Percentiles rank a stretch among this genome's conserved stretches.
Conservation (phyloP, 805 yeast species). For the Cyberlindnera petersonii region DNA sequence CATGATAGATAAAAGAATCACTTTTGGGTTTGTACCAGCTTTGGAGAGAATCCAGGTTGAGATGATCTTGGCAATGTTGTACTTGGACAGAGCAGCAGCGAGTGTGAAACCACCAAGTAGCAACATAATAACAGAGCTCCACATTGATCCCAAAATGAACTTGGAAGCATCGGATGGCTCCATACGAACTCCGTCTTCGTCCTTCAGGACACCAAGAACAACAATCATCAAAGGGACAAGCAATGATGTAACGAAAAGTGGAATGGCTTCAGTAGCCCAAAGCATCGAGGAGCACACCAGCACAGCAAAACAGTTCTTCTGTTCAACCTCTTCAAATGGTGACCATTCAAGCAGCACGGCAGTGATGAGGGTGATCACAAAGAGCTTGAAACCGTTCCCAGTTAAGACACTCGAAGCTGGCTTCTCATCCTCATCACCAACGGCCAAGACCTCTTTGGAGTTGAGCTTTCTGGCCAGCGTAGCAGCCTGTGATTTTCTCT, state of each 20-base stretch:
- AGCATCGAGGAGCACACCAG: conserved; percentile 75
- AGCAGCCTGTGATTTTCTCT: conserved; percentile 81
- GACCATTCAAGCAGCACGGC: conserved; percentile 40
- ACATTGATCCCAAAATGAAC: conserved; percentile 81
- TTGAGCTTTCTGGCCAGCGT: conserved; percentile 33
- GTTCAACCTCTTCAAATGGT: conserved; percentile 53
- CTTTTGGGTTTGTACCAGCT: conserved; percentile 84
- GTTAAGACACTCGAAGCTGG: conserved; percentile 22
- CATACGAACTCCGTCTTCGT: conserved; percentile 49
- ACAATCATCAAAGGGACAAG: conserved; percentile 81
- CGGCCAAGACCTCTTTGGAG: conserved; percentile 20
- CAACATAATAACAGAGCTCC: conserved; percentile 91
- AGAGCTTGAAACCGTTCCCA: conserved; percentile 41
- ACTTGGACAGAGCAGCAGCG: conserved; percentile 92
- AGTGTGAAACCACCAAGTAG: conserved; percentile 90
- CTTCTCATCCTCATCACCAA: conserved; percentile 29
- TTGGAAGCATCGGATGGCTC: conserved; percentile 66
- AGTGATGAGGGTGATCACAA: conserved; percentile 47
- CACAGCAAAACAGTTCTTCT: conserved; percentile 81
- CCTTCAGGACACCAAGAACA: conserved; percentile 61
- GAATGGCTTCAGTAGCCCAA: conserved; percentile 96
- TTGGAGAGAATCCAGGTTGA: conserved; percentile 77
- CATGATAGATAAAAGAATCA: conserved; percentile 78
- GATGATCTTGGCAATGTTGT: conserved; percentile 79
- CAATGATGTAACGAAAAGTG: conserved; percentile 84